Conservation (phyloP, 768 basidiomycete genomes). For the Cystobasidium tubakii region DNA sequence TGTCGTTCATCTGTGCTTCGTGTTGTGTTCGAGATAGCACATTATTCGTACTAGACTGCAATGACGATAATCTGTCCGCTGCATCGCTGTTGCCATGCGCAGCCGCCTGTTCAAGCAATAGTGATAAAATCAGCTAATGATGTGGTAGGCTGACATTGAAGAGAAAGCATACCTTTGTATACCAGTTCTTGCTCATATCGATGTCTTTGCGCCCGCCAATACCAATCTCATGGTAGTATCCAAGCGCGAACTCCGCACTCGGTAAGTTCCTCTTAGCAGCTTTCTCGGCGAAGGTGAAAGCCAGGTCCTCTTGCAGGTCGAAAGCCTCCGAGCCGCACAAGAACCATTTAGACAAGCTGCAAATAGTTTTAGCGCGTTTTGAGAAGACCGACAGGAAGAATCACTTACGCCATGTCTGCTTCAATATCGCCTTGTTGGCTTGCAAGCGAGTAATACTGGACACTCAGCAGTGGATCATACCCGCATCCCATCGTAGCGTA, state of each 20-base stretch:
- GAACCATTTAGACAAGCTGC: conserved; percentile 85
- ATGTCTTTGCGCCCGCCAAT: conserved; percentile 60
- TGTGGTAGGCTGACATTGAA: background rate
- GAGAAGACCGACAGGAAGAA: background rate
- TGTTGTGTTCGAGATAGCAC: conserved; percentile 72
- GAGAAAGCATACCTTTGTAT: conserved; percentile 48
- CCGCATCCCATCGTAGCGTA: conserved; percentile 77
- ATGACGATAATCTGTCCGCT: conserved; percentile 62
- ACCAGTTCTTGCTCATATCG: conserved; percentile 69
- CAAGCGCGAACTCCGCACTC: conserved; percentile 84
- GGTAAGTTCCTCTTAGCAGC: conserved; percentile 58
- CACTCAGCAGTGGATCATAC: conserved; percentile 80
- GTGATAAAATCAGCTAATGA: conserved; percentile 47
- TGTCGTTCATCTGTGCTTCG: conserved; percentile 67
- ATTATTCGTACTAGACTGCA: conserved; percentile 59
- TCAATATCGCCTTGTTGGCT: conserved; percentile 80
- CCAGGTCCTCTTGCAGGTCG: conserved; percentile 62
- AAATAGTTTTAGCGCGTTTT: no score
- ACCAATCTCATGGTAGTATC: conserved; percentile 89
- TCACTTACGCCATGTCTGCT: conserved; percentile 70
- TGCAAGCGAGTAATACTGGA: conserved; percentile 75
- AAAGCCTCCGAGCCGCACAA: conserved; percentile 67
- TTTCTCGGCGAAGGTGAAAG: conserved; percentile 84
- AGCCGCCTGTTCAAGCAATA: conserved; percentile 55
- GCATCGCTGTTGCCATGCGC: conserved; percentile 78